Conservation (phyloP, 2,329 filamentous ascomycete species). For the Aspergillus costaricaensis region DNA sequence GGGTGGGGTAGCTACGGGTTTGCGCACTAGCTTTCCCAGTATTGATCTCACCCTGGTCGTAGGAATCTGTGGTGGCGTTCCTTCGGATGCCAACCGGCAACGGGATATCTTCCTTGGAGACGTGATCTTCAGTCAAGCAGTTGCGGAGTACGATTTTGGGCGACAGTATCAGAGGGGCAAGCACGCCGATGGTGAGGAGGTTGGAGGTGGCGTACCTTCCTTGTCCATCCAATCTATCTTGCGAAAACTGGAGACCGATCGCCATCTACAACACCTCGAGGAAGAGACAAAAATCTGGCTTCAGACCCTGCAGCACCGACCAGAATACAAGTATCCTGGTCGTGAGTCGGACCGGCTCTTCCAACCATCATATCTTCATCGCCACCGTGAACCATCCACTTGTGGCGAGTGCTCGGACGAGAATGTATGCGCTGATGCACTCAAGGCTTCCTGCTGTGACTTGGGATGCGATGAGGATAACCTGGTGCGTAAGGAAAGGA, state of each 20-base stretch:
- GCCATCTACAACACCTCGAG: background rate
- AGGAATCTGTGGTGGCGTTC: constrained; percentile 11
- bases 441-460: constrained; percentile 1
- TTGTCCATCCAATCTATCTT: background rate
- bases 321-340: background rate
- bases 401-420: constrained; percentile 1
- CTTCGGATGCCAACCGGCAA: background rate
- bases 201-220: background rate
- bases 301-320: background rate
- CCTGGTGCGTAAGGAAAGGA: background rate
- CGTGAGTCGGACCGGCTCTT: background rate
- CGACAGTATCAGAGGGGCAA: constrained; percentile 25
- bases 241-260: background rate
- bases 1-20: background rate
- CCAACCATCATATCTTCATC: background rate
- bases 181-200: constrained; percentile 7
- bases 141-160: constrained; percentile 35
- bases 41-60: constrained; percentile 7
- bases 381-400: background rate
- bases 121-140: constrained; percentile 27
- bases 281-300: background rate
- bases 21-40: constrained; percentile 5
- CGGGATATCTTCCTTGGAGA: constrained; percentile 5
- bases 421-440: constrained; percentile 15
- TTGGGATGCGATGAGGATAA: constrained; percentile 10